Evolutionary conservation across 768 basidiomycete genomes (phyloP), one percentile per base, ranked within the genome.

Genomic region (Termitomyces sp.): DNA sequence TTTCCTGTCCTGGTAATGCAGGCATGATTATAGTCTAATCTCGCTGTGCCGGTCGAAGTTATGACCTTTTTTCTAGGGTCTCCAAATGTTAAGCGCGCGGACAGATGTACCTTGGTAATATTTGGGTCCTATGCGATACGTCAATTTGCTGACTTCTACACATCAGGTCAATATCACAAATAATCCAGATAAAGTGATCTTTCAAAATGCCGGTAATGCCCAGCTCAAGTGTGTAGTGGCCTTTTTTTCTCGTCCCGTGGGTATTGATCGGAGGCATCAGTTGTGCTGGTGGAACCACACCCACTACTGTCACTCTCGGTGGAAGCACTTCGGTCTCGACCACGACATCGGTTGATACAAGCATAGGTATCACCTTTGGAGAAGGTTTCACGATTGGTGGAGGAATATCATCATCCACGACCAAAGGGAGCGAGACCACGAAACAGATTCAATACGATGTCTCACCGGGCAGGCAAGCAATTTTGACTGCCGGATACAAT

Each of bases 51-150:
- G 46, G 16, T 47, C 11, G 10, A 19, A 19, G n/a, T 47, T 32
- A 5, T 47, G 11, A 32, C 5, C 11, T 17, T 19, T 16, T 10
- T 52, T 4, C 11, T 19, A 61, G 59, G 56, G 17, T 57, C 59
- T 30, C 32, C 52, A 5, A 57, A 57, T 5, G 44, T 61, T 17
- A 35, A 45, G n/a, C 52, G 59, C 12, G 59, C 59, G 17, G 59
- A 61, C 21, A 54, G 50, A 30, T 61, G 59, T 51, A 61, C 59
- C 21, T 17, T 61, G 53, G 59, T 61, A 35, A 47, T n/a, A 16
- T n/a, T 19, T 28, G 3, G 4, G 7, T 34, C 12, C 19, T 47
- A 25, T 28, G 14, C 16, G 32, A 27, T 2, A 10, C 9, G 4
- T 23, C 21, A 10, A 3, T 34, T 45, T 21, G 9, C 37, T 55